Conservation (phyloP, 345 rosid species). For the Hevea brasiliensis region DNA sequence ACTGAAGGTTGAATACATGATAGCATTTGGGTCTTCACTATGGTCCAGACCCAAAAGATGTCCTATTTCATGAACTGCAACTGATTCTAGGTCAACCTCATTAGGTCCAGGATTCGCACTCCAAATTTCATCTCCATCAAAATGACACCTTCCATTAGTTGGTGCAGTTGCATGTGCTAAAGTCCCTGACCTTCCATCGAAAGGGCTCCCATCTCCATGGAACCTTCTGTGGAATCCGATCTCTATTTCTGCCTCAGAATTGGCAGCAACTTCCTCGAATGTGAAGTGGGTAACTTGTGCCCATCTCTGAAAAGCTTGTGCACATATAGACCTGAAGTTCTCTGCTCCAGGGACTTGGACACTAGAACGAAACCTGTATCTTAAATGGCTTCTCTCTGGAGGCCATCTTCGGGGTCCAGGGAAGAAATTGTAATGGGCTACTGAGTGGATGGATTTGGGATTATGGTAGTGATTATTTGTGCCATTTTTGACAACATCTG, state of each 20-base stretch:
- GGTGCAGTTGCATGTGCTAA: no score
- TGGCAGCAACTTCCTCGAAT: not conserved
- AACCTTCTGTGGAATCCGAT: constrained; percentile 15
- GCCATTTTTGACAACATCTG: constrained; percentile 17
- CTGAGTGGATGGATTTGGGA: not conserved
- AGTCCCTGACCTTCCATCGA: no score
- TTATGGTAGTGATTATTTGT: not conserved
- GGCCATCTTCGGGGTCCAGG: constrained; percentile 16
- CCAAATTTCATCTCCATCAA: no score
- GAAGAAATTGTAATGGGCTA: not conserved
- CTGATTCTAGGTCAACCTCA: no score
- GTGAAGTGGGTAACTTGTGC: constrained; percentile 18
- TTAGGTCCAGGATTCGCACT: no score
- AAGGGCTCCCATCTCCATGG: constrained; percentile 30
- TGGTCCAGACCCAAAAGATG: no score
- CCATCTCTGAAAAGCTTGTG: constrained; percentile 35
- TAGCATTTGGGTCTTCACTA: no score
- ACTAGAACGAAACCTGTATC: constrained; percentile 24
- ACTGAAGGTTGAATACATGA: no score
- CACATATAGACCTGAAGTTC: constrained; percentile 13
- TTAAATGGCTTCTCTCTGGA: constrained; percentile 1
- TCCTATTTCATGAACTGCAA: no score
- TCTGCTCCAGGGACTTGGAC: not conserved
- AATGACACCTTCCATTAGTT: no score
- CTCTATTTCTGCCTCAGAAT: constrained; percentile 9